Evolutionary conservation across 2,329 filamentous ascomycete species (phyloP).

Genomic region (Ceratocystis eucalypticola): DNA sequence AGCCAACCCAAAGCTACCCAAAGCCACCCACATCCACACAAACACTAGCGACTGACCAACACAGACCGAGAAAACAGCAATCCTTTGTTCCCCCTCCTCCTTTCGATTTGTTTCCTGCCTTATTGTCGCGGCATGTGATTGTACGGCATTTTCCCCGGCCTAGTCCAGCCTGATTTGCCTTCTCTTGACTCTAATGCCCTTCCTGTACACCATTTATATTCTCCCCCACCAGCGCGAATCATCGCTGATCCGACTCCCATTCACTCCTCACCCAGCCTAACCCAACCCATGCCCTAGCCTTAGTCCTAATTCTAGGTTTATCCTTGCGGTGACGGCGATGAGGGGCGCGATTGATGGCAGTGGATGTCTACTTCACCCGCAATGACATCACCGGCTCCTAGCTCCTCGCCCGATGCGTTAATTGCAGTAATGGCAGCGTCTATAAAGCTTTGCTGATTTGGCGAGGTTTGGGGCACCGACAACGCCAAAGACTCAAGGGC

Average conservation of each 20-base stretch:
- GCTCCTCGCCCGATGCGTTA: slow-evolving; percentile 19
- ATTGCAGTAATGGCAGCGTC: slow-evolving; percentile 17
- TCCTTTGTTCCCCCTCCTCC: not conserved
- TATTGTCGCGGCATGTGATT: not conserved
- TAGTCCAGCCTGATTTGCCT: too few relatives aligned
- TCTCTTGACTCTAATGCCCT: too few relatives aligned
- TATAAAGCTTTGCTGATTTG: slow-evolving; percentile 12
- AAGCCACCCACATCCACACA: not conserved
- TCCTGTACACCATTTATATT: not conserved
- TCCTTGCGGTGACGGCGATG: slow-evolving; percentile 4
- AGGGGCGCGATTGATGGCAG: slow-evolving; percentile 1
- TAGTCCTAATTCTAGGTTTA: too few relatives aligned
- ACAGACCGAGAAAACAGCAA: slow-evolving; percentile 1
- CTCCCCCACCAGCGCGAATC: not conserved
- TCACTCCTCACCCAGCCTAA: not conserved
- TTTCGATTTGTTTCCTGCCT: not conserved
- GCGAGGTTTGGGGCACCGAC: not conserved
- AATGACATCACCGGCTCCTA: slow-evolving; percentile 18
- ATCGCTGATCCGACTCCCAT: not conserved
- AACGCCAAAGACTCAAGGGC: not conserved
- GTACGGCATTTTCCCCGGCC: not conserved
- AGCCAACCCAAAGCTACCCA: not conserved
- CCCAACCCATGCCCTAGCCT: not conserved
- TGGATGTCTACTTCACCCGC: slow-evolving; percentile 17
- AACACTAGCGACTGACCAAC: not conserved